Conservation (phyloP, 2,329 filamentous ascomycete genomes). For the Teratosphaeria zuluensis region DNA sequence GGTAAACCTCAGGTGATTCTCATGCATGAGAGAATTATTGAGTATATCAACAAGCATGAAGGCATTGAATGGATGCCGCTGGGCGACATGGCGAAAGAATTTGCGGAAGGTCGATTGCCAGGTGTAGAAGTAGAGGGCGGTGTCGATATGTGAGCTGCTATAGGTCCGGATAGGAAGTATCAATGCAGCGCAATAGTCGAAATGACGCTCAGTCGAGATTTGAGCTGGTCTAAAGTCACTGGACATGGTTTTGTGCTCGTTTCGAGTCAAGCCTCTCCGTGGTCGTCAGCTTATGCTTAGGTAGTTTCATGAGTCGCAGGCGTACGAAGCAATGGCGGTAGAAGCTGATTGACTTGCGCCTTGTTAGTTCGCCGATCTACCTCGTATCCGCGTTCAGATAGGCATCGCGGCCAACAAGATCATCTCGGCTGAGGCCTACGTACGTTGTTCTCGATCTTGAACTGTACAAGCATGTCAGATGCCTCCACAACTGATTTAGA, state of each 20-base stretch:
- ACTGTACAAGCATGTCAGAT: no score
- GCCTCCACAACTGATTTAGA: no score
- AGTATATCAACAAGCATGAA: constrained; percentile 36
- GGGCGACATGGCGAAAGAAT: constrained; percentile 27
- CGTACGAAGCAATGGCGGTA: no score
- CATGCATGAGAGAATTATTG: constrained; percentile 39
- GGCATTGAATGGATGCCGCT: constrained; percentile 33
- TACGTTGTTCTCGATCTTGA: no score
- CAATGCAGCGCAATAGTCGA: not conserved
- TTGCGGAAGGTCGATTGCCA: constrained; percentile 24
- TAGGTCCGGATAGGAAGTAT: not conserved
- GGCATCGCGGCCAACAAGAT: not conserved
- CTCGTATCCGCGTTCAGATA: not conserved
- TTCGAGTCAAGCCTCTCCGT: no score
- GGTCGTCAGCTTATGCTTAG: no score
- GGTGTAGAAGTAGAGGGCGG: constrained; percentile 28
- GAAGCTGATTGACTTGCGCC: no score
- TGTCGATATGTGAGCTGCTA: not conserved
- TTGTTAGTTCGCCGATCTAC: no score
- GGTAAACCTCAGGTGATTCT: constrained; percentile 39
- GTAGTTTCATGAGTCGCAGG: no score
- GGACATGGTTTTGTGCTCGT: no score
- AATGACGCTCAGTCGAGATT: no score
- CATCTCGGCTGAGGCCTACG: not conserved
- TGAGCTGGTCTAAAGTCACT: no score